A percentile compares a stretch with the other conserved stretches of the same genome.
These are phyloP conservation scores for Colletotrichum chlorophyti DNA, from an alignment of 2,329 filamentous ascomycete genomes.

Conservation along the genomic window DNA sequence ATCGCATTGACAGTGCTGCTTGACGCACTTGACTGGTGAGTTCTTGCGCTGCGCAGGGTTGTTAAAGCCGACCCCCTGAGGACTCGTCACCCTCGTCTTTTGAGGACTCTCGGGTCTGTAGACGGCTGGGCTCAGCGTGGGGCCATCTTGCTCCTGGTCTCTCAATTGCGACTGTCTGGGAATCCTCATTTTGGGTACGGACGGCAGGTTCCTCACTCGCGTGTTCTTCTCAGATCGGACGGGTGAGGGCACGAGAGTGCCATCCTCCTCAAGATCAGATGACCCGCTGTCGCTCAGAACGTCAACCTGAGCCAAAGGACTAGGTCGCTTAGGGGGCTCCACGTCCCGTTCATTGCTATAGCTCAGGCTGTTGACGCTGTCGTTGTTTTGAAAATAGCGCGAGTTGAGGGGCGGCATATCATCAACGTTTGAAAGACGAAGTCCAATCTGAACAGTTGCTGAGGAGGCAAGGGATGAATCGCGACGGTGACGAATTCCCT, in stretches of 20 bases:
- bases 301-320: slow-evolving; percentile 36
- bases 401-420: slow-evolving; percentile 51
- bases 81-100: slow-evolving; percentile 47
- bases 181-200: slow-evolving; percentile 37
- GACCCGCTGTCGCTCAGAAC: slow-evolving; percentile 9
- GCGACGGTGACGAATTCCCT: slow-evolving; percentile 55
- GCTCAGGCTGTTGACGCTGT: slow-evolving; percentile 47
- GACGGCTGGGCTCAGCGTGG: slow-evolving; percentile 57
- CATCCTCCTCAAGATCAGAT: slow-evolving; percentile 31
- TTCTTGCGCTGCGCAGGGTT: slow-evolving; percentile 24
- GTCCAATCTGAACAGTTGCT: slow-evolving; percentile 74
- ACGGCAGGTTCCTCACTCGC: slow-evolving; percentile 46
- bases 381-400: slow-evolving; percentile 38
- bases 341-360: slow-evolving; percentile 36
- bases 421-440: slow-evolving; percentile 68
- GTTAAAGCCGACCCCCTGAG: slow-evolving; percentile 50
- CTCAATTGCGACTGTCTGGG: slow-evolving; percentile 13
- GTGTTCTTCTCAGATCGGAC: slow-evolving; percentile 37
- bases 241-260: slow-evolving; percentile 18
- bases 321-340: slow-evolving; percentile 35
- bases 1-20: slow-evolving; percentile 29
- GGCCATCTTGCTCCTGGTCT: slow-evolving; percentile 37
- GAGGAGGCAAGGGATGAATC: slow-evolving; percentile 69
- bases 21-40: slow-evolving; percentile 22
- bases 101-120: slow-evolving; percentile 53